Percentiles rank a stretch among this genome's conserved stretches.
phyloP scores from a whole-genome alignment of 345 rosid species.

The Boechera retrofracta region DNA sequence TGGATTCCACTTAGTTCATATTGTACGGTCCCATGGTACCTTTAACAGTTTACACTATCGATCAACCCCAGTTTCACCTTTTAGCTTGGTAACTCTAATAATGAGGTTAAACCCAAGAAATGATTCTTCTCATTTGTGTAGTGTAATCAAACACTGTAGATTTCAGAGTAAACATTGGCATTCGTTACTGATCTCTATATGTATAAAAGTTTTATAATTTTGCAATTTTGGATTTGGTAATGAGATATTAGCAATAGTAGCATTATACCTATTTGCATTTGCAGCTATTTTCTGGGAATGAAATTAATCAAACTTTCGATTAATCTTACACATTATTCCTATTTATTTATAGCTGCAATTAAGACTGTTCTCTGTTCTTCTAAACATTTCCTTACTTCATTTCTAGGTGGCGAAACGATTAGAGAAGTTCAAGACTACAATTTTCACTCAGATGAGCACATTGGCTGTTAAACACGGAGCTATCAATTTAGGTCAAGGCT shows the following conservation, averaged over 20 bases:
- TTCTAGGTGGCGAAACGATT: slow-evolving; percentile 78
- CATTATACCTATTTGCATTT: too few relatives aligned
- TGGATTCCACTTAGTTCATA: slow-evolving; percentile 40
- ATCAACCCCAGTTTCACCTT: slow-evolving; percentile 27
- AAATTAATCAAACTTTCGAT: too few relatives aligned
- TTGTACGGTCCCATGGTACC: slow-evolving; percentile 28
- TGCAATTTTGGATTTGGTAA: background rate
- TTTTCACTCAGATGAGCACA: slow-evolving; percentile 90
- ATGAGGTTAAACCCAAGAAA: background rate
- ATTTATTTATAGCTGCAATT: background rate
- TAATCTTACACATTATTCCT: background rate
- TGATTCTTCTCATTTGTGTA: background rate
- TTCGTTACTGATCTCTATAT: background rate
- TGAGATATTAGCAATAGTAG: too few relatives aligned
- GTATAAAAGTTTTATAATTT: background rate
- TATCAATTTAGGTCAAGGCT: slow-evolving; percentile 93
- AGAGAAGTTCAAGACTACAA: slow-evolving; percentile 96
- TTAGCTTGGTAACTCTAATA: slow-evolving; percentile 6
- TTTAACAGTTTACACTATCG: slow-evolving; percentile 10
- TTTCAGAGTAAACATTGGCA: background rate
- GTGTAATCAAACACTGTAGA: background rate
- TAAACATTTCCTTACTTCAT: background rate
- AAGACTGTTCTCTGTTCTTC: background rate
- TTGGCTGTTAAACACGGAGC: slow-evolving; percentile 90
- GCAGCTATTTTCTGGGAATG: too few relatives aligned